Evolutionary conservation across 805 yeast species (phyloP).

Genomic region (Nakazawaea populi): DNA sequence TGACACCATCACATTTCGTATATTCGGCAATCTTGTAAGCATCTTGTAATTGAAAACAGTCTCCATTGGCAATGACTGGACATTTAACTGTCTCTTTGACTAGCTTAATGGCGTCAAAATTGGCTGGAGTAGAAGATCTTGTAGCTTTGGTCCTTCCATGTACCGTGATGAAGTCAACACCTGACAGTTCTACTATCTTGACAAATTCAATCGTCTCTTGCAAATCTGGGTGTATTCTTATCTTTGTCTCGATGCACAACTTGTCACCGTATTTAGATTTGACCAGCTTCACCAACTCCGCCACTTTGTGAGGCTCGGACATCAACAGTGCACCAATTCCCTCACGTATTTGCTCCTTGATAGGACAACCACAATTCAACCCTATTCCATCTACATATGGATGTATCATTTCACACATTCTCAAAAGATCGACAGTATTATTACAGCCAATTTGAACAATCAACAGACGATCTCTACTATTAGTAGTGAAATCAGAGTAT

Average conservation of each 20-base stretch:
- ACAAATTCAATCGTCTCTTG: slow-evolving; percentile 72
- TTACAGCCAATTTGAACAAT: slow-evolving; percentile 90
- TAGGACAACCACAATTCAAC: slow-evolving; percentile 96
- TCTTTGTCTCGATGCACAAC: slow-evolving; percentile 86
- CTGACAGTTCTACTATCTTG: slow-evolving; percentile 69
- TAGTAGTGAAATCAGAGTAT: slow-evolving; percentile 78
- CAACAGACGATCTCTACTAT: slow-evolving; percentile 59
- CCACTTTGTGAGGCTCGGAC: slow-evolving; percentile 73
- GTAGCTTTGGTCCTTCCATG: slow-evolving; percentile 89
- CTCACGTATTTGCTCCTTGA: slow-evolving; percentile 87
- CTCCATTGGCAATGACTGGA: slow-evolving; percentile 98
- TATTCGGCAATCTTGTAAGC: slow-evolving; percentile 51
- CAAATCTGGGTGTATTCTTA: slow-evolving; percentile 76
- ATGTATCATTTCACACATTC: slow-evolving; percentile 83
- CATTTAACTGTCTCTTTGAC: slow-evolving; percentile 52
- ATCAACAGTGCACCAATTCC: slow-evolving; percentile 97
- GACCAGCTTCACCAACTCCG: slow-evolving; percentile 79
- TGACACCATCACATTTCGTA: slow-evolving; percentile 86
- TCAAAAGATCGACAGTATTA: slow-evolving; percentile 71
- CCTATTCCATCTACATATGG: slow-evolving; percentile 94
- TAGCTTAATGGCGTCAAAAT: slow-evolving; percentile 71
- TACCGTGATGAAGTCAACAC: slow-evolving; percentile 90
- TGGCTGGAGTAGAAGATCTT: slow-evolving; percentile 77
- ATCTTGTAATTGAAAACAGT: slow-evolving; percentile 67
- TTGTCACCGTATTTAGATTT: slow-evolving; percentile 65